phyloP scores from a whole-genome alignment of 768 basidiomycete genomes.

The Pholiota conissans region DNA sequence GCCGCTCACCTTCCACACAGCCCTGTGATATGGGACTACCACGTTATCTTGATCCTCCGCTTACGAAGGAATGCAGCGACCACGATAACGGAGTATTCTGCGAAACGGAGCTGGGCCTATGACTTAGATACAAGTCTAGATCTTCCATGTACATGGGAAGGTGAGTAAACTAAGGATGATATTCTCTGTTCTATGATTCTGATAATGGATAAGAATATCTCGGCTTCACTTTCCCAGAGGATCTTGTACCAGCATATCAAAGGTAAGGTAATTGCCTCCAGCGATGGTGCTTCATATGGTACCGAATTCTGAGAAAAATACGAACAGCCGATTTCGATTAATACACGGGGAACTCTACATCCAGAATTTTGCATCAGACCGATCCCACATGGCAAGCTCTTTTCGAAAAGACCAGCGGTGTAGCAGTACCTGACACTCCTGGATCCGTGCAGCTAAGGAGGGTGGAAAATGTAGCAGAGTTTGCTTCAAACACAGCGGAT shows the following conservation, averaged over 20 bases:
- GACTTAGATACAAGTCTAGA: slow-evolving; percentile 62
- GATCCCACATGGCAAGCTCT: slow-evolving; percentile 69
- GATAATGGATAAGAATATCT: slow-evolving; percentile 43
- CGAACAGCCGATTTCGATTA: slow-evolving; percentile 60
- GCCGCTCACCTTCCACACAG: slow-evolving; percentile 29
- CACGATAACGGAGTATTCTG: neutral
- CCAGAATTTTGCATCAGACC: slow-evolving; percentile 68
- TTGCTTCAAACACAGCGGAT: neutral
- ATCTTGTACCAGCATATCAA: slow-evolving; percentile 36
- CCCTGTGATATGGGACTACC: slow-evolving; percentile 74
- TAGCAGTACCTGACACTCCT: neutral
- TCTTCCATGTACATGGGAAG: slow-evolving; percentile 51
- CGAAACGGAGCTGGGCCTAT: slow-evolving; percentile 54
- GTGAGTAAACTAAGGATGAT: slow-evolving; percentile 27
- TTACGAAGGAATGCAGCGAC: slow-evolving; percentile 19
- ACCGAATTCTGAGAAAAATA: neutral
- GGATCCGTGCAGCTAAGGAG: neutral
- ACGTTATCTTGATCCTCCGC: slow-evolving; percentile 60
- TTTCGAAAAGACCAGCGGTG: slow-evolving; percentile 4
- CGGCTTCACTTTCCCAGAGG: slow-evolving; percentile 40
- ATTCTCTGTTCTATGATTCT: neutral
- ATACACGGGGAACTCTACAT: slow-evolving; percentile 52
- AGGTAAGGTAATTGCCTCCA: slow-evolving; percentile 42
- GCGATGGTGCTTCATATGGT: neutral
- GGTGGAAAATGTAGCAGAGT: neutral